Evolutionary conservation across 208 protist species (phyloP), one percentile per base, ranked within the genome.

Genomic region (Leishmania gerbilli): DNA sequence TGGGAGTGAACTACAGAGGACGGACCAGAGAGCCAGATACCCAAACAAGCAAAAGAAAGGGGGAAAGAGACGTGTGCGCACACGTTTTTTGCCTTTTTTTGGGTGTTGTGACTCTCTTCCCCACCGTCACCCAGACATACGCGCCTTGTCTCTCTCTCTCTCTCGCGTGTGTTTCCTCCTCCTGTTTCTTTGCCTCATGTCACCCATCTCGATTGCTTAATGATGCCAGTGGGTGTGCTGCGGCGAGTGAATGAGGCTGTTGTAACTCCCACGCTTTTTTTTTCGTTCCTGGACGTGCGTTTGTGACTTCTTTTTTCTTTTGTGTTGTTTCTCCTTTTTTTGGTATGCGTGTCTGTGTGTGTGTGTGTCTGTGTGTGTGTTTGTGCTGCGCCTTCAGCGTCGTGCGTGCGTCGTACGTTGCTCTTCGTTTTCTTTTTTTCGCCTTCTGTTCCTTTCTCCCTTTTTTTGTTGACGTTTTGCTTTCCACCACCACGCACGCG

Each of bases 191-290:
- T 37, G 45, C 21, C 69, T 8, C n/a, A 13, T 37, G 40, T 40
- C 17, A 17, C 17, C 42, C 31, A n/a, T 74, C 45, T 74, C 47
- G 40, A 3, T 71, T 51, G 15, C 40, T 53, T 2, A 74, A 15
- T 55, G 24, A 74, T 55, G 45, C 42, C 45, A 45, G 21, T 34
- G 69, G 42, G 69, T 40, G 17, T 71, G 67, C 31, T n/a, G 24
- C 21, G 40, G 24, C 27, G 45, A 55, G 69, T 37, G 69, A 74
- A 51, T 74, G 45, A 51, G 69, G 47, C 27, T 74, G 42, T 53
- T 51, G 69, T 34, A 55, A 31, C 53, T 62, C 56, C 74, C 31
- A 21, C 27, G 13, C n/a, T n/a, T 77, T 77, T 77, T n/a, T 42
- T 8, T 74, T 24, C 19, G 53, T 75, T 37, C 19, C 24, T 75